Percentiles rank a stretch among this genome's conserved stretches.
These are phyloP conservation scores for Lipomyces spencermartinsiae DNA, from an alignment of 805 yeast genomes.

Conservation along the genomic window DNA sequence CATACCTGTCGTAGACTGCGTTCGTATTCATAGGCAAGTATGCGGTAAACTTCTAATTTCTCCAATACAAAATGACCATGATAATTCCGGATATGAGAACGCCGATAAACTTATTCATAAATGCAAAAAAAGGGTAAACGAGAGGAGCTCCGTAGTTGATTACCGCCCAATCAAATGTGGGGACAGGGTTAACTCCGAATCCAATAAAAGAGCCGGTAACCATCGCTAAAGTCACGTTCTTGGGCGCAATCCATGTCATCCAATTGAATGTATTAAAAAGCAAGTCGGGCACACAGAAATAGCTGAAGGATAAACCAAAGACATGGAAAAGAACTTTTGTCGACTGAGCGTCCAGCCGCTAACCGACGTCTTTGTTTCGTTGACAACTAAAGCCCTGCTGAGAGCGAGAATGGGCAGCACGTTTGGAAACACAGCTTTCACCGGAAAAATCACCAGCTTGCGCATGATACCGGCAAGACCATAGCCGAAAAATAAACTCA, in stretches of 20 bases:
- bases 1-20: conserved; percentile 43
- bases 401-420: conserved; percentile 56
- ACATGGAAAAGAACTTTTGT: conserved; percentile 56
- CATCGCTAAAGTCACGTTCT: conserved; percentile 55
- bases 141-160: conserved; percentile 50
- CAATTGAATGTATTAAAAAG: conserved; percentile 62
- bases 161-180: conserved; percentile 55
- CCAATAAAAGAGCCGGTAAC: conserved; percentile 55
- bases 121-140: conserved; percentile 53
- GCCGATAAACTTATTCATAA: conserved; percentile 48
- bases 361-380: conserved; percentile 53
- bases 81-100: conserved; percentile 44
- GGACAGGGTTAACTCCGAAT: conserved; percentile 54
- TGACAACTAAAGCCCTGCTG: conserved; percentile 55
- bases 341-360: conserved; percentile 68
- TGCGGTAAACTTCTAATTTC: conserved; percentile 58
- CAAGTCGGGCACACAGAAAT: conserved; percentile 68
- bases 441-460: conserved; percentile 52
- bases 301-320: conserved; percentile 52
- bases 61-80: conserved; percentile 49
- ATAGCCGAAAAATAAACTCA: too few relatives aligned
- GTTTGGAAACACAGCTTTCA: conserved; percentile 64
- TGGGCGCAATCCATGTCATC: conserved; percentile 64
- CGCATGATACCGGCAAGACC: conserved; percentile 70
- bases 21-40: conserved; percentile 59